Evolutionary conservation across 345 rosid species (phyloP), one percentile per base, ranked within the genome.

Genomic region (Arabidopsis arenosa): DNA sequence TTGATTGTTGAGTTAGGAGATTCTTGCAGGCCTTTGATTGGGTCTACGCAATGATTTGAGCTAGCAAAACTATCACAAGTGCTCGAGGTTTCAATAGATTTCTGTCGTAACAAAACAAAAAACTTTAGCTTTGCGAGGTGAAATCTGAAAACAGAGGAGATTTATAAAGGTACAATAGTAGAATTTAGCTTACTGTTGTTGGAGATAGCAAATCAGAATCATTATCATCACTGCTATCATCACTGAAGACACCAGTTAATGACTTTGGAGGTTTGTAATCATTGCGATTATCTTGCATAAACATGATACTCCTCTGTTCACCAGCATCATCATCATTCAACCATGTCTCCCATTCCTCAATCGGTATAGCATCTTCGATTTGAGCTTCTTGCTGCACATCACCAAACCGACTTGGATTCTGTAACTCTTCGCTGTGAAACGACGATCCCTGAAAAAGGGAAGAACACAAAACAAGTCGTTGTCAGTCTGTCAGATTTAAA

Each of bases 141-240:
- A 3, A 66, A 56, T 12, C 18, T 7, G 4, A 32, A 63, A 65
- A 48, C 45, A 30, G 55, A 30, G 68, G 4, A 45, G 17, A 32
- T 48, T 3, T 48, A 2, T 9, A 5, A 64, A 45, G 14, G n/a
- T 10, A 12, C 6, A 33, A 40, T 11, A 41, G 51, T 65, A 48
- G 15, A 32, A 65, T 0, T 14, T 7, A 40, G 44, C 73, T 54
- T 74, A 83, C 83, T 75, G 53, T 54, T 30, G 18, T 5, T 5
- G 13, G 6, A 9, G 40, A 45, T 10, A 43, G 4, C 18, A 45
- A 70, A 47, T 70, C 66, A 58, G 35, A n/a, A 58, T 74, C 63
- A 32, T 53, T 37, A 41, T 67, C 66, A n/a, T 68, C 71, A 37
- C 76, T 66, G 71, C 73, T 62, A 55, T 41, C 30, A 18, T 41